Evolutionary conservation across 495 filamentous ascomycete species (phyloP), one percentile per base, ranked within the genome.

Genomic region (Xylaria longipes): DNA sequence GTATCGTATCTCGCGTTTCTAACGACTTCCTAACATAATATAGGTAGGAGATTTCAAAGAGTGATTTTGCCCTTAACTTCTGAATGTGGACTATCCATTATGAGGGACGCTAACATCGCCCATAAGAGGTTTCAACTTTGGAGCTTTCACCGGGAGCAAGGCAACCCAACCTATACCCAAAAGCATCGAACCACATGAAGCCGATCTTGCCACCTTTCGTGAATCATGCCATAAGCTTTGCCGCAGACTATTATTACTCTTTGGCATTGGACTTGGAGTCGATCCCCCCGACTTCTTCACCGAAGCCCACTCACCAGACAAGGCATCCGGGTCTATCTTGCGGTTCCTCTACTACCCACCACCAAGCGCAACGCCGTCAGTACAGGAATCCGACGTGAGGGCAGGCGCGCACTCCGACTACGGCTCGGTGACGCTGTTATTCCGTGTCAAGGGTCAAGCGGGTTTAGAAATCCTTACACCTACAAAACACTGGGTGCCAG

Each of bases 1-100:
- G 41, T 6, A 12, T 45, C 4, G 14, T 41, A 20, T 52, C 6
- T 25, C 27, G 46, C 65, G 15, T 39, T 39, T 66, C 35, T 37
- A 25, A 64, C 9, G 12, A 48, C 31, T 33, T 54, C 69, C 74
- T 72, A 25, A 71, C 52, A 35, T 29, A 9, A 15, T 33, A 52
- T 75, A 95, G 93, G 88, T 89, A 25, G 95, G 94, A 20, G 95
- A 98, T 75, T 94, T 94, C 77, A 98, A 98, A 86, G 95, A 97
- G 94, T 97, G 83, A 76, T 83, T 74, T 14, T 66, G 22, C 65
- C 62, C 9, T 43, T 33, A 65, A 60, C 27, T 27, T 52, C 11
- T 35, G 33, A 41, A 33, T 14, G n/a, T 15, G 31, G n/a, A 31
- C 15, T 54, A 14, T 60, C 33, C 3, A 39, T n/a, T 33, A 27